phyloP scores from a whole-genome alignment of 1,284 basidiomycete species.

The Thelephora terrestris region DNA sequence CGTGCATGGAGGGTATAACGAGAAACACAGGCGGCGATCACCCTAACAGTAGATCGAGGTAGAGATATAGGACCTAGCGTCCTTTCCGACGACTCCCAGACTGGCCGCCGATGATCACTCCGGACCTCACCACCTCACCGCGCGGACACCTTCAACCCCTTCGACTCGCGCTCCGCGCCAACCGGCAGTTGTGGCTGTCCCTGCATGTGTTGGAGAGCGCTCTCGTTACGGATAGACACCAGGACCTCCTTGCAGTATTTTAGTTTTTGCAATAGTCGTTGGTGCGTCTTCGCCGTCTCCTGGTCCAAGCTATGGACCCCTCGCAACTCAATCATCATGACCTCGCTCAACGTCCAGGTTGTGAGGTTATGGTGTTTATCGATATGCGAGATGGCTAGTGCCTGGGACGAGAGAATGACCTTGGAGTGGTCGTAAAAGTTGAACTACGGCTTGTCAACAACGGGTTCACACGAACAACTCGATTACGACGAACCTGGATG shows the following conservation, averaged over 20 bases:
- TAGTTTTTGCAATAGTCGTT: conserved; percentile 64
- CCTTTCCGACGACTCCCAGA: too few species aligned
- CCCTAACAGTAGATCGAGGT: too few species aligned
- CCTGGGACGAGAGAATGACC: conserved; percentile 77
- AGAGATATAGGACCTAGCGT: too few species aligned
- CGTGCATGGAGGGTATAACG: too few species aligned
- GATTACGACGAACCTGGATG: conserved; percentile 55
- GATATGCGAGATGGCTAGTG: conserved; percentile 77
- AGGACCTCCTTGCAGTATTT: conserved; percentile 78
- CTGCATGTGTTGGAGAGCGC: conserved; percentile 8
- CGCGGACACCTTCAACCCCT: background rate
- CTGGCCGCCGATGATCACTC: too few species aligned
- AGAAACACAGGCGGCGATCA: too few species aligned
- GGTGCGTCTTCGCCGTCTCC: conserved; percentile 48
- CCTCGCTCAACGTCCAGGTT: conserved; percentile 63
- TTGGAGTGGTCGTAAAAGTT: conserved; percentile 99
- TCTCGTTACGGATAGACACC: conserved; percentile 44
- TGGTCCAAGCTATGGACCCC: conserved; percentile 29
- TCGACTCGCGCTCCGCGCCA: background rate
- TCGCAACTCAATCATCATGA: conserved; percentile 53
- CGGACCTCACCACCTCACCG: background rate
- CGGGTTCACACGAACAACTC: background rate
- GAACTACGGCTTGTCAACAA: conserved; percentile 46
- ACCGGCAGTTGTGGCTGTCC: background rate
- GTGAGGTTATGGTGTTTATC: conserved; percentile 79